These are phyloP conservation scores for Psilocybe azurescens DNA, from an alignment of 768 basidiomycete species.

Conservation along the genomic window DNA sequence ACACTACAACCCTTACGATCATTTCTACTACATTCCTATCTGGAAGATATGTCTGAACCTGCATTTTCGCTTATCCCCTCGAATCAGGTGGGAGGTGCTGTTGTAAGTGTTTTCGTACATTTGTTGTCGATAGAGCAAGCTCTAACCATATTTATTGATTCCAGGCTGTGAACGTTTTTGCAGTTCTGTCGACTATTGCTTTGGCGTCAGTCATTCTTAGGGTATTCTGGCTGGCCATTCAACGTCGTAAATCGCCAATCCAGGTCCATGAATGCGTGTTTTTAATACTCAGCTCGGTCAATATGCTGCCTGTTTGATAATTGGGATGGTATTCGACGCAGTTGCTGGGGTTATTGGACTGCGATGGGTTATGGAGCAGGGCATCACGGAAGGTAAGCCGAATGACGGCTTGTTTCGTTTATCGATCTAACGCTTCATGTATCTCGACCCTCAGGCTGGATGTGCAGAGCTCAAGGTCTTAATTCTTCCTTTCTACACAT, in stretches of 20 bases:
- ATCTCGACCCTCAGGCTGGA: conserved; percentile 36
- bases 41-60: conserved; percentile 21
- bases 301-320: conserved; percentile 67
- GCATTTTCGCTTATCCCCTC: conserved; percentile 35
- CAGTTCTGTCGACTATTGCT: conserved; percentile 57
- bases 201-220: conserved; percentile 55
- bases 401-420: too few relatives aligned
- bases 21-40: conserved; percentile 3
- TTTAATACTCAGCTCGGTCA: conserved; percentile 76
- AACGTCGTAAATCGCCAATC: conserved; percentile 31
- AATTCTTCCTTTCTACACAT: neutral
- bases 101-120: conserved; percentile 33
- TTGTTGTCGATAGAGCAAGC: neutral
- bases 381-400: conserved; percentile 53
- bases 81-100: conserved; percentile 39
- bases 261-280: conserved; percentile 58
- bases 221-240: conserved; percentile 50
- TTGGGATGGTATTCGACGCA: conserved; percentile 60
- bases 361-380: conserved; percentile 49
- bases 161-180: conserved; percentile 57
- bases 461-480: conserved; percentile 68
- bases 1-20: conserved; percentile 6
- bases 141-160: neutral
- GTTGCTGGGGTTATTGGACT: conserved; percentile 59
- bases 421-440: neutral